These are phyloP conservation scores for Pythium aristosporum DNA, from an alignment of 352 stramenopile species.

Conservation along the genomic window DNA sequence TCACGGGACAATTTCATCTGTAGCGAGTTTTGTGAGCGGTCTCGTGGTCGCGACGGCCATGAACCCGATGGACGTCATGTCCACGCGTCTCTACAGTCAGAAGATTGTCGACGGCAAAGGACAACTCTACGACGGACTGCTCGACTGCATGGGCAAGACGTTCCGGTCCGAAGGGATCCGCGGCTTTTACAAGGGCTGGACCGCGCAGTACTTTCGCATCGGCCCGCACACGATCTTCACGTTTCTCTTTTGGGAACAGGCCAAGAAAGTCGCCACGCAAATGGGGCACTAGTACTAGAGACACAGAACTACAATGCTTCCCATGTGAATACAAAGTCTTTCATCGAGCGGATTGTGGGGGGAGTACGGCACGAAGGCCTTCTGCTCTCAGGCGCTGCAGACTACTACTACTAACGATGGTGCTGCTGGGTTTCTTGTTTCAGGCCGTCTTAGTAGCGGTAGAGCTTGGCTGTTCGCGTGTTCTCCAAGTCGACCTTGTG, in stretches of 20 bases:
- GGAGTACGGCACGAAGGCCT: too few species aligned
- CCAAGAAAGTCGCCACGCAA: conserved; percentile 64
- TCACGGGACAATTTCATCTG: too few species aligned
- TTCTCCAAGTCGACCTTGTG: conserved; percentile 98
- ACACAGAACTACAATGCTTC: too few species aligned
- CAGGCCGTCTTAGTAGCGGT: conserved; percentile 64
- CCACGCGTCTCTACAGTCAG: conserved; percentile 85
- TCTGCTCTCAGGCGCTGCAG: too few species aligned
- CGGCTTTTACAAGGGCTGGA: conserved; percentile 88
- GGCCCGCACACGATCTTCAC: conserved; percentile 86
- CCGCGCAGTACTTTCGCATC: conserved; percentile 85
- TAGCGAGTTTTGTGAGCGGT: conserved; percentile 82
- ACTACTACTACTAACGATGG: too few species aligned
- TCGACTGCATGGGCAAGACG: conserved; percentile 82
- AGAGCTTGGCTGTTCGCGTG: conserved; percentile 91
- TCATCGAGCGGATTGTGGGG: too few species aligned
- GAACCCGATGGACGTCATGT: conserved; percentile 89
- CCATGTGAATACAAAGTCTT: too few species aligned
- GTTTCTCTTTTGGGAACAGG: conserved; percentile 86
- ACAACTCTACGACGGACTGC: conserved; percentile 67
- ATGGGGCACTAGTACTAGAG: conserved; percentile 50
- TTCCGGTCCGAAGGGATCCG: conserved; percentile 73
- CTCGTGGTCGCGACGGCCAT: conserved; percentile 82
- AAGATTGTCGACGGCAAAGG: conserved; percentile 86
- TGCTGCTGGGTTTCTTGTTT: too few species aligned